phyloP scores from a whole-genome alignment of 2,329 filamentous ascomycete species.

The Fusarium sp. region DNA sequence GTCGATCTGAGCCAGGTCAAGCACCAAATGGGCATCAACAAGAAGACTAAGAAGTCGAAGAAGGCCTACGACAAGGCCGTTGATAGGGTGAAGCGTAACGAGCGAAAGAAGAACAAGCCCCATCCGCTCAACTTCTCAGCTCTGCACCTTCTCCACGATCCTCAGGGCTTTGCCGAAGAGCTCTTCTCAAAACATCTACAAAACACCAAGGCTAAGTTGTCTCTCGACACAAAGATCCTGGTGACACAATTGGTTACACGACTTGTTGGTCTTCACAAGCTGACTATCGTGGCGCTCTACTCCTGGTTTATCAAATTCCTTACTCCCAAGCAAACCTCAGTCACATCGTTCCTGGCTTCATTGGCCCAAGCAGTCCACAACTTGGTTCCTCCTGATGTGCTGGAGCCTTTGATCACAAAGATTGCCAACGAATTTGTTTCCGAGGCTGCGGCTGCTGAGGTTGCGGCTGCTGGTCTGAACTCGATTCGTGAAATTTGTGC shows the following conservation, averaged over 20 bases:
- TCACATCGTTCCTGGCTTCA: conserved; percentile 93
- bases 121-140: conserved; percentile 96
- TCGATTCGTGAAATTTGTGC: conserved; percentile 94
- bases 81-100: conserved; percentile 82
- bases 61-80: conserved; percentile 84
- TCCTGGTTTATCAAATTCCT: conserved; percentile 96
- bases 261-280: conserved; percentile 90
- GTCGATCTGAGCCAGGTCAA: conserved; percentile 83
- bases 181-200: conserved; percentile 93
- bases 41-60: conserved; percentile 91
- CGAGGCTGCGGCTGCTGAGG: conserved; percentile 90
- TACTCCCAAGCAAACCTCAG: conserved; percentile 86
- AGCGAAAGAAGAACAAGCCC: conserved; percentile 88
- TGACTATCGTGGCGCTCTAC: conserved; percentile 90
- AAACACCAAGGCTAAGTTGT: conserved; percentile 84
- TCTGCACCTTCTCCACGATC: conserved; percentile 91
- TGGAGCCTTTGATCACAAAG: conserved; percentile 92
- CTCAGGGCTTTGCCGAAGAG: conserved; percentile 91
- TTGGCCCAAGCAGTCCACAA: conserved; percentile 92
- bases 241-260: conserved; percentile 91
- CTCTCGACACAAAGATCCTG: conserved; percentile 89
- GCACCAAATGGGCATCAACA: conserved; percentile 92
- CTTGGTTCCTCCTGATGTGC: conserved; percentile 89
- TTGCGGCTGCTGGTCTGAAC: conserved; percentile 91
- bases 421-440: conserved; percentile 99